A percentile compares a stretch with the other conserved stretches of the same genome.
These are phyloP conservation scores for Suillus decipiens DNA, from an alignment of 768 basidiomycete species.

Conservation along the genomic window DNA sequence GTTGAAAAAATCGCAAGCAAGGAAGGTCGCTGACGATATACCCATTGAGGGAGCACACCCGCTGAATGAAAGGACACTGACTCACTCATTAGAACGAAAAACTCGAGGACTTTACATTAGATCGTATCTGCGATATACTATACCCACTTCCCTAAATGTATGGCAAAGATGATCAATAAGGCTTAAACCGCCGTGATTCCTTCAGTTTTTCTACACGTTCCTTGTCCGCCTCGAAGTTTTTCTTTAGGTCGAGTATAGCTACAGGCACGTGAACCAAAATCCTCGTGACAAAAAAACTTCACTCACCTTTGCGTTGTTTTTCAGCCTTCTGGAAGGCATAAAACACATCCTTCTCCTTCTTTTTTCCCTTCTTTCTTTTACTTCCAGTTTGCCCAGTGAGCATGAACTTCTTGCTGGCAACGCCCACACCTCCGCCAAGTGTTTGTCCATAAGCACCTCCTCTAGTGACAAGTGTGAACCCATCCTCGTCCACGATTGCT, in stretches of 20 bases:
- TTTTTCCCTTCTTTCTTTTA: conserved; percentile 50
- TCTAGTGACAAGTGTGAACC: conserved; percentile 92
- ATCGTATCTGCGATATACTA: background rate
- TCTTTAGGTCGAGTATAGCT: conserved; percentile 65
- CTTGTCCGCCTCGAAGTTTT: conserved; percentile 88
- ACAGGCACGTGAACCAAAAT: conserved; percentile 11
- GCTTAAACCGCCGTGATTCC: conserved; percentile 80
- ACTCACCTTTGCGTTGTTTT: conserved; percentile 79
- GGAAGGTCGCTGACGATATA: background rate
- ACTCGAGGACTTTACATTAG: background rate
- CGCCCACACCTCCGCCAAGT: conserved; percentile 74
- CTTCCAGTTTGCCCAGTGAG: conserved; percentile 36
- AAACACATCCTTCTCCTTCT: conserved; percentile 74
- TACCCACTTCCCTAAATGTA: background rate
- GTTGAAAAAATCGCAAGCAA: background rate
- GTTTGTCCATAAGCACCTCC: conserved; percentile 90
- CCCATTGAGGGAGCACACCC: background rate
- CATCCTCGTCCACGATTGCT: conserved; percentile 91
- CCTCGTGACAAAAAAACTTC: conserved; percentile 3
- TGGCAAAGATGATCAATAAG: conserved; percentile 57
- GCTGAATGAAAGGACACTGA: background rate
- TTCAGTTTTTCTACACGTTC: conserved; percentile 50
- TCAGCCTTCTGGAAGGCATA: conserved; percentile 92
- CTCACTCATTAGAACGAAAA: background rate
- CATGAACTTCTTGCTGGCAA: conserved; percentile 62